A percentile compares a stretch with the other conserved stretches of the same genome.
Conservation (phyloP, 1,284 basidiomycete species). For the Vanrija pseudolonga region DNA sequence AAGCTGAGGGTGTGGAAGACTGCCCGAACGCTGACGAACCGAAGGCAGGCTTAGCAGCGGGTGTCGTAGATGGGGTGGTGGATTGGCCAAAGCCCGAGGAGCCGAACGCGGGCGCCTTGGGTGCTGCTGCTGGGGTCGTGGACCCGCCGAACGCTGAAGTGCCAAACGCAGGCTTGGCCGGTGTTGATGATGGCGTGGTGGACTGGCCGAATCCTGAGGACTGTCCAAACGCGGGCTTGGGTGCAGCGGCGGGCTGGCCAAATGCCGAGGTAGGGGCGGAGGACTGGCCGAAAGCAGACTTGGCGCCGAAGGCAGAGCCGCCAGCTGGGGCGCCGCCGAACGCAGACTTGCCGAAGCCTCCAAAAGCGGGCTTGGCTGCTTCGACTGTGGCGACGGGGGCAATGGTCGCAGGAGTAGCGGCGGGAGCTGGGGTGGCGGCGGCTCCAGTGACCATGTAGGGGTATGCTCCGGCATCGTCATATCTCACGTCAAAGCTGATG, state of each 20-base stretch:
- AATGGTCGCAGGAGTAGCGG: conserved; percentile 1
- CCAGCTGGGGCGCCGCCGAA: conserved; percentile 10
- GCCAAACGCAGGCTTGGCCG: conserved; percentile 20
- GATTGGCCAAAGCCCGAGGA: conserved; percentile 17
- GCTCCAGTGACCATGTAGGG: conserved; percentile 43
- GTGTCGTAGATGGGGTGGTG: conserved; percentile 3
- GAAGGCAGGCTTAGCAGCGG: background rate
- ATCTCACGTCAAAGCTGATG: conserved; percentile 52
- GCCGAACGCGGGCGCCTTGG: conserved; percentile 1
- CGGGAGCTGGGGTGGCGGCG: background rate
- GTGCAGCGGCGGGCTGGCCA: conserved; percentile 20
- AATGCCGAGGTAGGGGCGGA: conserved; percentile 10
- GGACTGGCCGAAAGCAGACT: conserved; percentile 6
- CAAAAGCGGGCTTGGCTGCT: conserved; percentile 9
- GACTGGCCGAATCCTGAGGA: conserved; percentile 5
- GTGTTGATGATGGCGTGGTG: background rate
- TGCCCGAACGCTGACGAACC: conserved; percentile 9
- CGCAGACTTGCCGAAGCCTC: conserved; percentile 6
- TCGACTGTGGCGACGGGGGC: conserved; percentile 4
- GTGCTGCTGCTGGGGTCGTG: background rate
- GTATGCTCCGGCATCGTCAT: conserved; percentile 47
- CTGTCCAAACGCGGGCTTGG: background rate
- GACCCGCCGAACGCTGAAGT: background rate
- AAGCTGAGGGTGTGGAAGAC: background rate
- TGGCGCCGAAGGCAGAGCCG: conserved; percentile 18